These are phyloP conservation scores for Starmerella potacharoeniae DNA, from an alignment of 805 yeast species.

Conservation along the genomic window DNA sequence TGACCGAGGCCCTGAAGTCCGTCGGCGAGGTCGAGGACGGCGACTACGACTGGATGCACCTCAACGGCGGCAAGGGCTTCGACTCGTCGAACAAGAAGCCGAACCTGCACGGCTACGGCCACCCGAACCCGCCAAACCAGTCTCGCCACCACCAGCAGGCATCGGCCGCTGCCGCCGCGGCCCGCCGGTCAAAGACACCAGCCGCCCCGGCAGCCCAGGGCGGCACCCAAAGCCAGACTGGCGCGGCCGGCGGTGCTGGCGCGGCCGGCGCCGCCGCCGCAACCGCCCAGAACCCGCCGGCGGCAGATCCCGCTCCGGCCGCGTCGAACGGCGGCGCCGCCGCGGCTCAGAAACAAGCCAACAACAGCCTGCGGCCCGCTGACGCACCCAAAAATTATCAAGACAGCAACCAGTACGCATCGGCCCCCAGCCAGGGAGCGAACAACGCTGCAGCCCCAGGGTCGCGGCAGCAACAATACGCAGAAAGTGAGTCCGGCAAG, in stretches of 20 bases:
- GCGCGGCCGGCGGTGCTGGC: slow-evolving; percentile 3
- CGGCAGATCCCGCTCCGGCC: not conserved
- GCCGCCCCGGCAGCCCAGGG: slow-evolving; percentile 7
- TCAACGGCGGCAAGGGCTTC: slow-evolving; percentile 94
- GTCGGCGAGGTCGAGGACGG: slow-evolving; percentile 68
- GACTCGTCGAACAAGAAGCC: slow-evolving; percentile 87
- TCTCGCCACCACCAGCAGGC: slow-evolving; percentile 16
- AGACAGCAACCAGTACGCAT: slow-evolving; percentile 18
- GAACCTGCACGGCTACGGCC: slow-evolving; percentile 90
- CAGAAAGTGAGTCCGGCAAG: slow-evolving; percentile 12
- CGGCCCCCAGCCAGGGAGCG: slow-evolving; percentile 2
- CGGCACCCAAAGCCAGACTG: not conserved
- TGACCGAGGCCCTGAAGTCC: slow-evolving; percentile 60
- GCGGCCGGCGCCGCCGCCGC: slow-evolving; percentile 5
- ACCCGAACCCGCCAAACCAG: slow-evolving; percentile 44
- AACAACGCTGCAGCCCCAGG: slow-evolving; percentile 1
- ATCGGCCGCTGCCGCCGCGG: slow-evolving; percentile 14
- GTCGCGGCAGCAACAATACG: slow-evolving; percentile 11
- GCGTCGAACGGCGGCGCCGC: not conserved
- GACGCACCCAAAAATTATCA: slow-evolving; percentile 16
- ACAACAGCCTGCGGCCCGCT: not conserved
- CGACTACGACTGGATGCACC: slow-evolving; percentile 95
- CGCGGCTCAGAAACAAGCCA: slow-evolving; percentile 1
- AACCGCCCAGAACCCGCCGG: not conserved
- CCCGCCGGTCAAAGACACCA: slow-evolving; percentile 10